A percentile compares a stretch with the other conserved stretches of the same genome.
Evolutionary conservation across 1,284 basidiomycete species (phyloP).

Genomic region (Marasmius sp.): DNA sequence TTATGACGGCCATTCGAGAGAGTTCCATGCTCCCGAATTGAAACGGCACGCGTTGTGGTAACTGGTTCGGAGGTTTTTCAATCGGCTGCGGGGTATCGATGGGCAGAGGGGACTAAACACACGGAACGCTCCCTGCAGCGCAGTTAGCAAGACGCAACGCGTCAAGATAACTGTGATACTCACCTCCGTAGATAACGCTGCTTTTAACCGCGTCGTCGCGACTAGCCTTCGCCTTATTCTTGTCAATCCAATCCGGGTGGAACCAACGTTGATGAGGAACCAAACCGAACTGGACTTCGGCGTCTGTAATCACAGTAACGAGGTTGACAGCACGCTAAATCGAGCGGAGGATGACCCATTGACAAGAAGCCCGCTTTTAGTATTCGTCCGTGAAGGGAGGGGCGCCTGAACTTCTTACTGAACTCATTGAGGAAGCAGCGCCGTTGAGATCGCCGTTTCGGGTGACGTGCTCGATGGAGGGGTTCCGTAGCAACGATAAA

Average conservation of each 20-base stretch:
- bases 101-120: conserved; percentile 16
- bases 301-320: conserved; percentile 13
- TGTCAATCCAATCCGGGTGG: conserved; percentile 67
- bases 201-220: conserved; percentile 51
- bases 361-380: conserved; percentile 42
- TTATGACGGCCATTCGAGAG: conserved; percentile 7
- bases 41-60: conserved; percentile 81
- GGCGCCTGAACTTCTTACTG: conserved; percentile 66
- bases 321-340: conserved; percentile 14
- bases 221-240: conserved; percentile 49
- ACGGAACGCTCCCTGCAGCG: conserved; percentile 31
- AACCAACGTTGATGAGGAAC: conserved; percentile 45
- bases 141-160: background rate
- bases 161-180: background rate
- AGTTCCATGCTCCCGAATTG: conserved; percentile 63
- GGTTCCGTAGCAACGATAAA: too few relatives aligned
- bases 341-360: conserved; percentile 13
- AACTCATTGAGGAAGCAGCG: conserved; percentile 43
- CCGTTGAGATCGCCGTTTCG: conserved; percentile 40
- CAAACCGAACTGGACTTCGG: conserved; percentile 52
- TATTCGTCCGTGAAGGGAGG: conserved; percentile 73
- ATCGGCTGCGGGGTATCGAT: conserved; percentile 28
- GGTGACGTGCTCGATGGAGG: too few relatives aligned
- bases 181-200: conserved; percentile 53
- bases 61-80: conserved; percentile 13